A percentile compares a stretch with the other conserved stretches of the same genome.
Conservation (phyloP, 1,284 basidiomycete genomes). For the Abortiporus biennis region DNA sequence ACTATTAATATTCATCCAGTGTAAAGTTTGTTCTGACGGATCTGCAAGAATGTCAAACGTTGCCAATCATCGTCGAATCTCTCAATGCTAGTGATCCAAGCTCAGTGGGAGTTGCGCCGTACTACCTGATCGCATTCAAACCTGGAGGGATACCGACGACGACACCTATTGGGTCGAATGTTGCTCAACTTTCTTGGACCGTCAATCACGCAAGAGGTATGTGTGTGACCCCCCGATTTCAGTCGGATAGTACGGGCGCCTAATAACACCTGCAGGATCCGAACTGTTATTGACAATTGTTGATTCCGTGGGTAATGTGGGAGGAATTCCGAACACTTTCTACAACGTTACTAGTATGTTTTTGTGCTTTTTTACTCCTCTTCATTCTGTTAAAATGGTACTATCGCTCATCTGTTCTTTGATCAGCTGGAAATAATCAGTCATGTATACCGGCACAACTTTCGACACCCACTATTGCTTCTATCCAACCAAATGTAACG, state of each 20-base stretch:
- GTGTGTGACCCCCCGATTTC: slow-evolving; percentile 13
- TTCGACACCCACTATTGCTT: slow-evolving; percentile 25
- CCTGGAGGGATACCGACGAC: slow-evolving; percentile 34
- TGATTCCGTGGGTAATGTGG: slow-evolving; percentile 37
- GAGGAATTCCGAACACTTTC: slow-evolving; percentile 29
- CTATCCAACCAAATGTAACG: slow-evolving; percentile 37
- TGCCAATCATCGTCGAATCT: background rate
- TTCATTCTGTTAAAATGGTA: background rate
- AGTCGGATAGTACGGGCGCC: background rate
- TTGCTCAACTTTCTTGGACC: slow-evolving; percentile 33
- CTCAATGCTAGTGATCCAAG: background rate
- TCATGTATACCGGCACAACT: slow-evolving; percentile 29
- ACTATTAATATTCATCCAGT: too few species aligned
- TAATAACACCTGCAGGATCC: slow-evolving; percentile 27
- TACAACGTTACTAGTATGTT: slow-evolving; percentile 31
- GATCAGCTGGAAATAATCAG: slow-evolving; percentile 27
- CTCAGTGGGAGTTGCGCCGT: slow-evolving; percentile 34
- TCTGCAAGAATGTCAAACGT: background rate
- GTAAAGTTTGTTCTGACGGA: too few species aligned
- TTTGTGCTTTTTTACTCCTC: too few species aligned
- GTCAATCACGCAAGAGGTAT: slow-evolving; percentile 37
- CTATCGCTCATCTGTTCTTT: slow-evolving; percentile 4
- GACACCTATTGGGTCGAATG: slow-evolving; percentile 32
- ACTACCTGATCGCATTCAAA: slow-evolving; percentile 43
- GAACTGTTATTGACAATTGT: slow-evolving; percentile 36